Conservation (phyloP, 495 filamentous ascomycete species). For the Penicillium herquei region DNA sequence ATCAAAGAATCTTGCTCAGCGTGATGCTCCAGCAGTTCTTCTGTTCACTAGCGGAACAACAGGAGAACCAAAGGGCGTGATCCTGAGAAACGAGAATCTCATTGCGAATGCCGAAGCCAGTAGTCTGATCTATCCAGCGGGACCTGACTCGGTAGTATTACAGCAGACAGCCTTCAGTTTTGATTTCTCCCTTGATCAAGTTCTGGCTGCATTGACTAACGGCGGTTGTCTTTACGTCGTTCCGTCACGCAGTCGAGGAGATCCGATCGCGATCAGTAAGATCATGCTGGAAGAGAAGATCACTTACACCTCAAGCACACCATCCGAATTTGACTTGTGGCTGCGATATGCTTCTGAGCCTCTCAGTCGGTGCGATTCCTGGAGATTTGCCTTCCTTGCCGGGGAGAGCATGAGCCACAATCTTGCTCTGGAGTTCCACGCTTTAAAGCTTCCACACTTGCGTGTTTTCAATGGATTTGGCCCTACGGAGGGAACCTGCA, state of each 20-base stretch:
- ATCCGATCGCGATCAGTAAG: conserved; percentile 20
- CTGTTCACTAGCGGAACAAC: neutral
- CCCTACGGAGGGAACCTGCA: neutral
- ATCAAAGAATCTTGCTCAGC: neutral
- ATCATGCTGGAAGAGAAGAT: conserved; percentile 25
- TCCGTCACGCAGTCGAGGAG: conserved; percentile 13
- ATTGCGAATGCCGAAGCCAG: neutral
- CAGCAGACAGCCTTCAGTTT: neutral
- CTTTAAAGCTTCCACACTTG: neutral
- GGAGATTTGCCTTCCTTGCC: conserved; percentile 1
- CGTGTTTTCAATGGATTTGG: neutral
- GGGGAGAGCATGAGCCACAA: conserved; percentile 8
- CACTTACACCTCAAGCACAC: conserved; percentile 30
- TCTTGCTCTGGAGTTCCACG: neutral
- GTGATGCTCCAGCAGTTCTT: neutral
- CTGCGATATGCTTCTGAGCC: conserved; percentile 14
- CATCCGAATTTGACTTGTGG: conserved; percentile 31
- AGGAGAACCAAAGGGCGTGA: neutral
- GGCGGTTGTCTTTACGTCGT: conserved; percentile 27
- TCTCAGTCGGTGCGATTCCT: neutral
- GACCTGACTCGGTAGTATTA: neutral
- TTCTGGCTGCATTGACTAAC: neutral
- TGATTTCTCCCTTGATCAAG: neutral
- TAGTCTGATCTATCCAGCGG: neutral
- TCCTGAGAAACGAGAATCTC: neutral